Conservation (phyloP, 2,329 filamentous ascomycete species). For the Fusarium zealandicum region DNA sequence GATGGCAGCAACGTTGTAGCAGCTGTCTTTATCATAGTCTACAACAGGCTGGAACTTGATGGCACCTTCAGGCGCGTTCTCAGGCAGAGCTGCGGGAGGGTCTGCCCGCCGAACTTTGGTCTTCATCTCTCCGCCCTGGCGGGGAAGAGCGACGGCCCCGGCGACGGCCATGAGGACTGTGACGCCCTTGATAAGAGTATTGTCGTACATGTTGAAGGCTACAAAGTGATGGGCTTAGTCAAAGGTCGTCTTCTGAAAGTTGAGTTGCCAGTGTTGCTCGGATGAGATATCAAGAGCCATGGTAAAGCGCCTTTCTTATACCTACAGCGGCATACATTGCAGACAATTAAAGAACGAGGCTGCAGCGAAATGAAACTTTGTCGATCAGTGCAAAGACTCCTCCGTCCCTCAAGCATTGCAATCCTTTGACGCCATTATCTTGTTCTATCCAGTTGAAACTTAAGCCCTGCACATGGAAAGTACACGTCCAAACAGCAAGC, state of each 20-base stretch:
- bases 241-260: no score
- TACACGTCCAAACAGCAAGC: no score
- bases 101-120: not conserved
- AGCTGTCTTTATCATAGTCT: conserved; percentile 50
- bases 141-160: not conserved
- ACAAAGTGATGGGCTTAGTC: no score
- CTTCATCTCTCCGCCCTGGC: not conserved
- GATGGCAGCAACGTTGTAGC: conserved; percentile 55
- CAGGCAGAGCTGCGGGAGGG: not conserved
- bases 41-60: not conserved
- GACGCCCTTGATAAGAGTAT: not conserved
- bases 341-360: no score
- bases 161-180: not conserved
- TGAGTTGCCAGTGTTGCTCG: not conserved
- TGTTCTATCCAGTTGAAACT: not conserved
- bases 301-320: no score
- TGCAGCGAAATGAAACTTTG: no score
- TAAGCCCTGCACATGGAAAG: not conserved
- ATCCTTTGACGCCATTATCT: no score
- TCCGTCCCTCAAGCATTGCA: no score
- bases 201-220: not conserved
- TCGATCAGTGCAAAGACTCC: no score
- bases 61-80: not conserved
- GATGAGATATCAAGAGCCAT: no score
- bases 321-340: no score